Base-by-base conservation (phyloP, 2,329 filamentous ascomycete species). In the Colletotrichum sp. region DNA sequence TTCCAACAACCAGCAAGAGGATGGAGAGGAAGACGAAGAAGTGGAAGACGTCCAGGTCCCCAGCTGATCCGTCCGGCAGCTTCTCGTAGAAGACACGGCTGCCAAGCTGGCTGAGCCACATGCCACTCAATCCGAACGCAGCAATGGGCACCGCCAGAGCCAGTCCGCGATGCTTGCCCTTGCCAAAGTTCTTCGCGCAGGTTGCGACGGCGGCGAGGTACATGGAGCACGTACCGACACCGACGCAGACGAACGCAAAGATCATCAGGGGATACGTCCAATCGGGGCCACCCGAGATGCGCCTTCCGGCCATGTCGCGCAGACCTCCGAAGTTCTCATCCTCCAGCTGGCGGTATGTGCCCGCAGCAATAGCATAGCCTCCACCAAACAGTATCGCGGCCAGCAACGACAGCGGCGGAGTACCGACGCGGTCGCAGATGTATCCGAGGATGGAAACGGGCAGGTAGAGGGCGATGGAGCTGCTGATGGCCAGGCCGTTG, bases 161-260 rank as follows among this genome's bases (percentile, higher is more conserved):
- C 67, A 99, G 87, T 0, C 97, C 97, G 81, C 96, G 94, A 81
- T 98, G 93, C 81, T 93, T 95, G 6, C 96, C 95, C 76, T 94
- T 93, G 65, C 96, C 96, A 85, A 99, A 99, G 86, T 99, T 99
- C 92, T 99, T 99, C 44, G 97, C 97, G 82, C 96, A 98, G 0
- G 96, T 98, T 8, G 96, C 96, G n/a, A 99, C 94, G 3, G 95
- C 94, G 67, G 93, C 91, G 72, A 99, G 89, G 84, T 99, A 99
- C 92, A 99, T 96, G 84, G 92, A 92, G 78, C 94, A 95, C 0
- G 96, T 98, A 7, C 92, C 96, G 77, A 93, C 90, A 3, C 97
- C 97, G 74, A 99, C 92, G 68, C 91, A 90, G 63, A 96, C 89
- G 83, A 99, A 99, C 1, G 96, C 93, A 71, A 95, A 83, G 8